Conservation (phyloP, 805 yeast genomes). For the Candida pseudofarinosa region DNA sequence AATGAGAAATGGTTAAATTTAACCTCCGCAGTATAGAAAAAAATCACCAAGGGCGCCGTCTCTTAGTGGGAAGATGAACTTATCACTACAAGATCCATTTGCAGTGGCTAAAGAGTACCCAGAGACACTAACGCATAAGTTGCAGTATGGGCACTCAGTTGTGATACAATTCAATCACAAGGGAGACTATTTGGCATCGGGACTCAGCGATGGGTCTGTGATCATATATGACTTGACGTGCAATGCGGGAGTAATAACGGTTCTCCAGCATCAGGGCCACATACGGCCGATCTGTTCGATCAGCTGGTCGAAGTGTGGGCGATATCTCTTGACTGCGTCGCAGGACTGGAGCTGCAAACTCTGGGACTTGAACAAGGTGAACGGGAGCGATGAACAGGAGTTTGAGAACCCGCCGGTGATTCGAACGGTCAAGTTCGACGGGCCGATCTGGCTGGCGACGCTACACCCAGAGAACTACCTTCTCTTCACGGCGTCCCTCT, state of each 20-base stretch:
- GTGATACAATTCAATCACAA: conserved; percentile 62
- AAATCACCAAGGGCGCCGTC: too few species aligned
- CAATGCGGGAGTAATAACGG: conserved; percentile 48
- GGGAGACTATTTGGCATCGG: conserved; percentile 87
- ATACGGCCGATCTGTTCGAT: conserved; percentile 67
- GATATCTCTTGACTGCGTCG: conserved; percentile 64
- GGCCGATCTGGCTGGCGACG: conserved; percentile 70
- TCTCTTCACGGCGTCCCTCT: conserved; percentile 58
- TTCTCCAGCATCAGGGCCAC: conserved; percentile 54
- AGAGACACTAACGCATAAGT: conserved; percentile 68
- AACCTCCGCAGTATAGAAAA: too few species aligned
- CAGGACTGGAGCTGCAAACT: conserved; percentile 79
- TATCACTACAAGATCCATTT: conserved; percentile 83
- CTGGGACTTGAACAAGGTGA: conserved; percentile 62
- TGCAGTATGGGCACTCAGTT: conserved; percentile 63
- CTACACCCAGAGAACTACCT: conserved; percentile 47
- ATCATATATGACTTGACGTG: conserved; percentile 74
- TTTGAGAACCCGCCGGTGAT: conserved; percentile 25
- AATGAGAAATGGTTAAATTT: too few species aligned
- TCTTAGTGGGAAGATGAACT: conserved; percentile 55
- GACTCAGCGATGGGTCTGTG: conserved; percentile 69
- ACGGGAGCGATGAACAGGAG: conserved; percentile 16
- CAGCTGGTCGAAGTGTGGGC: conserved; percentile 71
- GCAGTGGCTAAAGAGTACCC: conserved; percentile 91
- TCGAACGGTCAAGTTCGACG: conserved; percentile 50